These are phyloP conservation scores for Hordeum marinum DNA, from an alignment of 176 grass and related monocot species.

Conservation along the genomic window DNA sequence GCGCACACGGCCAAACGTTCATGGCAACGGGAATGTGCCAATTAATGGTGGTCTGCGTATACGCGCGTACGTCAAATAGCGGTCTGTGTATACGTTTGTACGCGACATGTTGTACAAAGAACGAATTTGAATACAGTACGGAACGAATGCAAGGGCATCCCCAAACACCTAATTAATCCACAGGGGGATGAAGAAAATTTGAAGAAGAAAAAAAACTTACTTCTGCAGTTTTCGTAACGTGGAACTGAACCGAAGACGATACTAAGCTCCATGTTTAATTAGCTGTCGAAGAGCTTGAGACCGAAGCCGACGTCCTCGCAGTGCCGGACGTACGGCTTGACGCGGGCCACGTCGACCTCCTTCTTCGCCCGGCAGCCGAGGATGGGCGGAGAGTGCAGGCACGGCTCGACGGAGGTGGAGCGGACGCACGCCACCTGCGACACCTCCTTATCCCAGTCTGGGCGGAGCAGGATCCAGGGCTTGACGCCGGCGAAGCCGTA, in stretches of 20 bases:
- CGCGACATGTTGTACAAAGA: background rate
- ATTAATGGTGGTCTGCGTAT: too few species aligned
- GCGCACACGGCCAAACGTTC: too few species aligned
- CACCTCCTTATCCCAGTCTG: conserved; percentile 53
- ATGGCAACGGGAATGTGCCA: too few species aligned
- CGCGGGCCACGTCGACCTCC: conserved; percentile 47
- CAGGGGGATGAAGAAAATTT: background rate
- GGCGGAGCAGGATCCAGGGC: conserved; percentile 79
- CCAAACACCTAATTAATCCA: conserved; percentile 30
- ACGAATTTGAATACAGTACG: conserved; percentile 25
- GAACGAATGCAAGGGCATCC: conserved; percentile 29
- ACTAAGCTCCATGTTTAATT: conserved; percentile 3
- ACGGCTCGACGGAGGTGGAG: conserved; percentile 76
- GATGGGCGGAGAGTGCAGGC: conserved; percentile 78
- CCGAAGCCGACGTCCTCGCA: conserved; percentile 83
- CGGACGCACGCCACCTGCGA: conserved; percentile 54
- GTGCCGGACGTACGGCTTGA: conserved; percentile 66
- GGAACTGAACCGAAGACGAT: background rate
- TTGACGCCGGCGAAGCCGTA: conserved; percentile 76
- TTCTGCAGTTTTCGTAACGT: background rate
- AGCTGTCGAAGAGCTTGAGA: conserved; percentile 68
- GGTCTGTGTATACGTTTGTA: background rate
- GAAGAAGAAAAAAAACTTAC: background rate
- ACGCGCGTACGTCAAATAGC: too few species aligned
- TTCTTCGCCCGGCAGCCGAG: conserved; percentile 55